These are phyloP conservation scores for Yarrowia galli DNA, from an alignment of 1,139 yeast genomes.

Conservation along the genomic window DNA sequence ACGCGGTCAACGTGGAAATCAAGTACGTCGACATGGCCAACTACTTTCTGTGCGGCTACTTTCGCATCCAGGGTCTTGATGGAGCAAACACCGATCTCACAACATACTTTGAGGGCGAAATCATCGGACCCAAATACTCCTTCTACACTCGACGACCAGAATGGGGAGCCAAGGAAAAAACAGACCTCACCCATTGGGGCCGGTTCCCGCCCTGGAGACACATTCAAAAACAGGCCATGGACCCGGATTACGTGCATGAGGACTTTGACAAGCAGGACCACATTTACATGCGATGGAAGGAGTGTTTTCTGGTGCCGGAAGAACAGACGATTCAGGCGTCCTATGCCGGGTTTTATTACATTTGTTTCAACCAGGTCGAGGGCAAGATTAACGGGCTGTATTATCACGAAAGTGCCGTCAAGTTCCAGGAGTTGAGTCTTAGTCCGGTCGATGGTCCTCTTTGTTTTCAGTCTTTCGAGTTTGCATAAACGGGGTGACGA, in stretches of 20 bases:
- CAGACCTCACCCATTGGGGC: slow-evolving; percentile 88
- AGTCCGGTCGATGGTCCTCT: slow-evolving; percentile 51
- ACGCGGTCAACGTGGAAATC: slow-evolving; percentile 74
- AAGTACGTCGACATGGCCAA: slow-evolving; percentile 69
- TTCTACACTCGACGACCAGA: slow-evolving; percentile 57
- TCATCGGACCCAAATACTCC: slow-evolving; percentile 66
- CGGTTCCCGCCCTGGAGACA: slow-evolving; percentile 69
- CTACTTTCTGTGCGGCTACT: slow-evolving; percentile 74
- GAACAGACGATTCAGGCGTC: slow-evolving; percentile 72
- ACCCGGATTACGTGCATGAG: slow-evolving; percentile 48
- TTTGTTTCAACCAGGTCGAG: slow-evolving; percentile 76
- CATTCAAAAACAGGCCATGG: slow-evolving; percentile 48
- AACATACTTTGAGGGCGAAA: slow-evolving; percentile 88
- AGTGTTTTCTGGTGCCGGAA: slow-evolving; percentile 83
- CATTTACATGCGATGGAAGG: slow-evolving; percentile 95
- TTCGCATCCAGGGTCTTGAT: slow-evolving; percentile 82
- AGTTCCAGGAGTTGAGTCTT: slow-evolving; percentile 71
- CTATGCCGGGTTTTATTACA: slow-evolving; percentile 90
- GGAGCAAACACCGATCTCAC: slow-evolving; percentile 77
- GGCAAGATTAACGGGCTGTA: slow-evolving; percentile 83
- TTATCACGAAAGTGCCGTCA: slow-evolving; percentile 78
- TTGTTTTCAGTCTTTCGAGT: slow-evolving; percentile 23
- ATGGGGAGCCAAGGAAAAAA: slow-evolving; percentile 71
- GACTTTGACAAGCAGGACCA: slow-evolving; percentile 55
- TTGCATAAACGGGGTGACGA: slow-evolving; percentile 12